phyloP scores from a whole-genome alignment of 2,329 filamentous ascomycete species.

The Fusarium camptoceras region DNA sequence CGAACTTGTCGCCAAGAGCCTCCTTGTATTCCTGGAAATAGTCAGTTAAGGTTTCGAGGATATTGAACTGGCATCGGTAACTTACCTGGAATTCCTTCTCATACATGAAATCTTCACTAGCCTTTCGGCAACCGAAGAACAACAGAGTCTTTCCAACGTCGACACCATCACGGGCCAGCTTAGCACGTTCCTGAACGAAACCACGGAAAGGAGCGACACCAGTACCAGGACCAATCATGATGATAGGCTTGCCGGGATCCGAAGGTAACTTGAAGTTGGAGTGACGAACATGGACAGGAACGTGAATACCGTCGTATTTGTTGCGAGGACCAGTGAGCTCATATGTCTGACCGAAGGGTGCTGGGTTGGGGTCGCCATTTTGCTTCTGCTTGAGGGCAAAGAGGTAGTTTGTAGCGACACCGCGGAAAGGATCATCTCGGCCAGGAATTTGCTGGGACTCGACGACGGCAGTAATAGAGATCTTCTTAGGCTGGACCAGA shows the following conservation, averaged over 20 bases:
- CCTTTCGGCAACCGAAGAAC: conserved; percentile 94
- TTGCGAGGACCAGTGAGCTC: conserved; percentile 89
- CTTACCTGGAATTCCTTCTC: conserved; percentile 91
- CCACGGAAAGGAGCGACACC: conserved; percentile 96
- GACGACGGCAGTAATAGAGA: conserved; percentile 94
- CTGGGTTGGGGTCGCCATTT: conserved; percentile 84
- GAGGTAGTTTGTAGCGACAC: conserved; percentile 97
- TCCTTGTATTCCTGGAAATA: conserved; percentile 79
- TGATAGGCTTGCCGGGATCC: conserved; percentile 91
- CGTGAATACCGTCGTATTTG: conserved; percentile 95
- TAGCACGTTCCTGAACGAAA: conserved; percentile 93
- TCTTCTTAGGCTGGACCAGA: conserved; percentile 90
- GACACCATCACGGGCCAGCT: conserved; percentile 81
- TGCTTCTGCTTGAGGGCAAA: conserved; percentile 97
- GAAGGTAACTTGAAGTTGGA: conserved; percentile 99
- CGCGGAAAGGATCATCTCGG: conserved; percentile 84
- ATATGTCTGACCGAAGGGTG: conserved; percentile 87
- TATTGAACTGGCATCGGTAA: conserved; percentile 19
- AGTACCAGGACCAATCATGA: conserved; percentile 96
- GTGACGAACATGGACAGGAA: conserved; percentile 95
- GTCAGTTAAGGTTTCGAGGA: conserved; percentile 21
- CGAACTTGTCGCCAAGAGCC: conserved; percentile 86
- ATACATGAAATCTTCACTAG: conserved; percentile 92
- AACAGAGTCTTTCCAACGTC: conserved; percentile 88
- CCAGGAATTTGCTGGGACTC: conserved; percentile 84